A percentile compares a stretch with the other conserved stretches of the same genome.
phyloP scores from a whole-genome alignment of 371 early-diverging fungal species.

The Phascolomyces articulosus region DNA sequence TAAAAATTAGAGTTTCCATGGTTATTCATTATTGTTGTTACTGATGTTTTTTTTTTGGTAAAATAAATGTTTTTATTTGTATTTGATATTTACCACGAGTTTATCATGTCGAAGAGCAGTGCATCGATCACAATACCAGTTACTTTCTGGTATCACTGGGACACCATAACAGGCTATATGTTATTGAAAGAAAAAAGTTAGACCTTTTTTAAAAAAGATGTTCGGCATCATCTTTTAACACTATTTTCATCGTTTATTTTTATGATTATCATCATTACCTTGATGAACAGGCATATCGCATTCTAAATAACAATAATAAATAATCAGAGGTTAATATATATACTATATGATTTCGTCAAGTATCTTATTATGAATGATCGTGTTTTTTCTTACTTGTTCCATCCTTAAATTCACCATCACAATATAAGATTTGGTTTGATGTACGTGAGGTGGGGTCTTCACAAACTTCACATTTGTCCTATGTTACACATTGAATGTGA shows the following conservation, averaged over 20 bases:
- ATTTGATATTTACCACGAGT: conserved; percentile 35
- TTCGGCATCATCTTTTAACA: no score
- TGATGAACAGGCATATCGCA: conserved; percentile 63
- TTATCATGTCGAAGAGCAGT: conserved; percentile 37
- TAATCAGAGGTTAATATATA: no score
- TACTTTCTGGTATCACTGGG: conserved; percentile 46
- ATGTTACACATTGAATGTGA: neutral
- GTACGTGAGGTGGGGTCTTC: conserved; percentile 44
- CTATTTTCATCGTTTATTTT: no score
- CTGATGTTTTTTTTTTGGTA: neutral
- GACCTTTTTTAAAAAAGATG: no score
- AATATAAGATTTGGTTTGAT: conserved; percentile 54
- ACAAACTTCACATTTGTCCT: conserved; percentile 51
- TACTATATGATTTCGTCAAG: no score
- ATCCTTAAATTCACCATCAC: conserved; percentile 46
- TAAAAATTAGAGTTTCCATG: neutral
- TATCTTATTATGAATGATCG: neutral
- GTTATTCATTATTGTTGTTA: neutral
- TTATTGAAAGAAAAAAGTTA: conserved; percentile 9
- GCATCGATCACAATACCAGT: conserved; percentile 63
- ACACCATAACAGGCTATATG: conserved; percentile 50
- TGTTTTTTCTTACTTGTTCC: neutral
- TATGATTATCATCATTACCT: conserved; percentile 19
- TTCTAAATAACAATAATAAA: conserved; percentile 23
- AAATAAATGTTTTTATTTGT: neutral